phyloP scores from a whole-genome alignment of 2,329 filamentous ascomycete genomes.

The Botryotinia convoluta region DNA sequence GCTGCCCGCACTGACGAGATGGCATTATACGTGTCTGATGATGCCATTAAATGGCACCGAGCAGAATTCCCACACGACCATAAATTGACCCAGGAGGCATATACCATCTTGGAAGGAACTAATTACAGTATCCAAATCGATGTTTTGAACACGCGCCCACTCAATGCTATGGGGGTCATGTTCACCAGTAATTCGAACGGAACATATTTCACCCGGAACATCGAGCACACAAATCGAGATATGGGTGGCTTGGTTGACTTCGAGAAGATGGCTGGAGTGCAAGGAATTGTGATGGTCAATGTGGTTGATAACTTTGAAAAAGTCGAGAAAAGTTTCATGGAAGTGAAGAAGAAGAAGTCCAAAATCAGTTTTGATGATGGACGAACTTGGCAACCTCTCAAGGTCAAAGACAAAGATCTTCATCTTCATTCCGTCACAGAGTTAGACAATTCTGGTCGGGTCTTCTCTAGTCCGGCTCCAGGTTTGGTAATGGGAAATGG shows the following conservation, averaged over 20 bases:
- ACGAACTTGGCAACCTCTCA: slow-evolving; percentile 74
- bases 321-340: slow-evolving; percentile 52
- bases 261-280: slow-evolving; percentile 86
- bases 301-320: slow-evolving; percentile 82
- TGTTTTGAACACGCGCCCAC: slow-evolving; percentile 68
- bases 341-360: slow-evolving; percentile 68
- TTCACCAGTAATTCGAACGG: slow-evolving; percentile 98
- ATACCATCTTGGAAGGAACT: slow-evolving; percentile 92
- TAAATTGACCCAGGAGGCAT: slow-evolving; percentile 77
- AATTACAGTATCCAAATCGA: slow-evolving; percentile 98
- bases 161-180: slow-evolving; percentile 76
- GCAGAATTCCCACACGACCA: slow-evolving; percentile 85
- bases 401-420: slow-evolving; percentile 61
- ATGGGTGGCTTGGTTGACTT: slow-evolving; percentile 79
- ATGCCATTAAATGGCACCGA: slow-evolving; percentile 83
- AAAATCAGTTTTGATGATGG: slow-evolving; percentile 96
- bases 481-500: slow-evolving; percentile 93
- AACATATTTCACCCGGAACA: slow-evolving; percentile 89
- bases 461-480: slow-evolving; percentile 91
- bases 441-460: slow-evolving; percentile 73
- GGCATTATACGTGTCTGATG: slow-evolving; percentile 84
- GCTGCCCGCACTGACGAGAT: slow-evolving; percentile 82
- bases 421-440: slow-evolving; percentile 93
- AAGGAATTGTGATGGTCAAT: slow-evolving; percentile 90
- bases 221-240: slow-evolving; percentile 89